phyloP scores from a whole-genome alignment of 352 stramenopile genomes.

The Thraustochytrium sp. region DNA sequence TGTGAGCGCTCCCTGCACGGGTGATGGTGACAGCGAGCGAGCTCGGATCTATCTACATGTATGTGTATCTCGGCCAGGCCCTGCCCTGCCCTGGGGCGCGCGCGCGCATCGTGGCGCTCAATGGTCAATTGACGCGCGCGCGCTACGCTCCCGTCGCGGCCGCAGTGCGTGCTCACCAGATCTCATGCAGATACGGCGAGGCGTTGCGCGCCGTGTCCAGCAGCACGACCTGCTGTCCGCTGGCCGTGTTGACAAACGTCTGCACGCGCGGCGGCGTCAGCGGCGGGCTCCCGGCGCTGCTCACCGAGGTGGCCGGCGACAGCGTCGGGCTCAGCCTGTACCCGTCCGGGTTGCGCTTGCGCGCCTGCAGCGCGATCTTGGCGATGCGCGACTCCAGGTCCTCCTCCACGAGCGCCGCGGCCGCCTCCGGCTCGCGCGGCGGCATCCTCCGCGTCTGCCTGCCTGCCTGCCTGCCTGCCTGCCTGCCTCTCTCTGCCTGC shows the following conservation, averaged over 20 bases:
- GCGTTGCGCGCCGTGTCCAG: neutral
- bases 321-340: neutral
- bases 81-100: too few species aligned
- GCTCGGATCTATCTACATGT: too few species aligned
- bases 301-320: neutral
- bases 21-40: too few species aligned
- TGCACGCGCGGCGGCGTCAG: neutral
- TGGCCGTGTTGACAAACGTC: neutral
- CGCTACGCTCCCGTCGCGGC: too few species aligned
- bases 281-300: neutral
- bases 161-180: too few species aligned
- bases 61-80: too few species aligned
- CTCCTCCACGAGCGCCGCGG: neutral
- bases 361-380: constrained; percentile 29
- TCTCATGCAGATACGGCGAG: neutral
- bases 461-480: neutral
- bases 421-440: neutral
- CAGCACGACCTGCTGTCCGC: constrained; percentile 15
- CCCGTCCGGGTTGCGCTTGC: constrained; percentile 32
- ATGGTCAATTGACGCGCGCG: too few species aligned
- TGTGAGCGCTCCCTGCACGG: too few species aligned
- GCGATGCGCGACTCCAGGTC: constrained; percentile 28
- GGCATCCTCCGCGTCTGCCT: neutral
- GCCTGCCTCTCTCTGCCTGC: neutral
- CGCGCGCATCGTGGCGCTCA: too few species aligned